Percentiles rank a stretch among this genome's conserved stretches.
Conservation (phyloP, 2,329 filamentous ascomycete species). For the Purpureocillium takamizusanense region DNA sequence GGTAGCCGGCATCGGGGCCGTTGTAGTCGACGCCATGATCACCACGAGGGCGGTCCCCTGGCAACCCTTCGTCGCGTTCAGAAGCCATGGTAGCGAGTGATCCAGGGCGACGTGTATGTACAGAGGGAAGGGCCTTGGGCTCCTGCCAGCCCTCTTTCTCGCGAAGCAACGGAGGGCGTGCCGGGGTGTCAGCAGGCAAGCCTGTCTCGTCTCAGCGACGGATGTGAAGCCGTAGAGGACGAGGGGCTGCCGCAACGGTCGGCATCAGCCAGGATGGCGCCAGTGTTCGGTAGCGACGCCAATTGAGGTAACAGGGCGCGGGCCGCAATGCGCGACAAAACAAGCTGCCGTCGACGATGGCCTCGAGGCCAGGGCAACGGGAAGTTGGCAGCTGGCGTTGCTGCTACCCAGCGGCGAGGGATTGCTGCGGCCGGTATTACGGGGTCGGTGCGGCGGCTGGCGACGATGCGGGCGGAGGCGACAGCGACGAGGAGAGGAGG, state of each 20-base stretch:
- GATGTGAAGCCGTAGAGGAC: constrained; percentile 20
- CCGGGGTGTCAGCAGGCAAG: background rate
- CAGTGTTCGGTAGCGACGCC: constrained; percentile 11
- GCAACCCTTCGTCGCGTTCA: constrained; percentile 34
- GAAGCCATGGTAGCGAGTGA: constrained; percentile 31
- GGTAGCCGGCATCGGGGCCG: constrained; percentile 20
- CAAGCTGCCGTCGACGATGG: constrained; percentile 8
- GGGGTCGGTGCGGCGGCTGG: constrained; percentile 1
- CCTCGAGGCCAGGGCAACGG: constrained; percentile 8
- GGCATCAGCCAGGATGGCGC: constrained; percentile 24
- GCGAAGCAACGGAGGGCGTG: constrained; percentile 5
- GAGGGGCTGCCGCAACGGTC: constrained; percentile 21
- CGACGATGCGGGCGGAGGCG: constrained; percentile 3
- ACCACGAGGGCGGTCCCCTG: constrained; percentile 26
- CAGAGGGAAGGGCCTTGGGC: background rate
- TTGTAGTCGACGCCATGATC: constrained; percentile 17
- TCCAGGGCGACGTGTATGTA: constrained; percentile 10
- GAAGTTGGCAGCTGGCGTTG: constrained; percentile 16
- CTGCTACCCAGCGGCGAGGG: constrained; percentile 4
- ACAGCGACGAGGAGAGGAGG: background rate
- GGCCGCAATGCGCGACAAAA: constrained; percentile 10
- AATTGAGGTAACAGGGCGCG: constrained; percentile 15
- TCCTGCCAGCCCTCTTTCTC: background rate
- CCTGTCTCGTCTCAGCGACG: constrained; percentile 19
- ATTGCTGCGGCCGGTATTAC: background rate